phyloP scores from a whole-genome alignment of 306 rosid genomes.

The Rosa persica region DNA sequence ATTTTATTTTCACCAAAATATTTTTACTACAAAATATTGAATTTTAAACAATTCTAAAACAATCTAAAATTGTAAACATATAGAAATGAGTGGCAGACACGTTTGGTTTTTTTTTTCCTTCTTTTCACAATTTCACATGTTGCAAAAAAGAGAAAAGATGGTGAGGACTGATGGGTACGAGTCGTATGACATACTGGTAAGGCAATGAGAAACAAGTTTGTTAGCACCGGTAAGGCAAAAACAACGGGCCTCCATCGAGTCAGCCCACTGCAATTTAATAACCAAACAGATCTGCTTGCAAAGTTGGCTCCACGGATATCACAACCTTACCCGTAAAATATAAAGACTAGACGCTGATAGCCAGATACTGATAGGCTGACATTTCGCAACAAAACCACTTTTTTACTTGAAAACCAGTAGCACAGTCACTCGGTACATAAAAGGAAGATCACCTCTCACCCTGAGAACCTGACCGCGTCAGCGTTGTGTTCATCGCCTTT shows the following conservation, averaged over 20 bases:
- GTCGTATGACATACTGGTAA: background rate
- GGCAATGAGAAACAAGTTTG: background rate
- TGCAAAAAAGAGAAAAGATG: no score
- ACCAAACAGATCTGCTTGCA: background rate
- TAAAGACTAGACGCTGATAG: background rate
- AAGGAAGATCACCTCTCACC: background rate
- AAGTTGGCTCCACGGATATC: background rate
- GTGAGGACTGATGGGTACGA: background rate
- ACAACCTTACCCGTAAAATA: background rate
- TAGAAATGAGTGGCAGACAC: no score
- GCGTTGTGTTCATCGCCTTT: slow-evolving; percentile 1
- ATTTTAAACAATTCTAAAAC: no score
- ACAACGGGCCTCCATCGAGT: background rate
- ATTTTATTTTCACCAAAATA: no score
- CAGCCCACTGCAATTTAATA: background rate
- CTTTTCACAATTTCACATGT: no score
- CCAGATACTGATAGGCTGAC: background rate
- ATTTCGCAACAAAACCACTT: background rate
- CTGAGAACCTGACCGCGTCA: no score
- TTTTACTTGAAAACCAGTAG: background rate
- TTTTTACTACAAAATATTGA: no score
- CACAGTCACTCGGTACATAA: no score
- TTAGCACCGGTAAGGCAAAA: background rate
- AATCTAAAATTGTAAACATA: no score
- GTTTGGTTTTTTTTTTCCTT: no score